Evolutionary conservation across 2,329 filamentous ascomycete genomes (phyloP), one percentile per base, ranked within the genome.

Genomic region (Akanthomyces uredinophilus): DNA sequence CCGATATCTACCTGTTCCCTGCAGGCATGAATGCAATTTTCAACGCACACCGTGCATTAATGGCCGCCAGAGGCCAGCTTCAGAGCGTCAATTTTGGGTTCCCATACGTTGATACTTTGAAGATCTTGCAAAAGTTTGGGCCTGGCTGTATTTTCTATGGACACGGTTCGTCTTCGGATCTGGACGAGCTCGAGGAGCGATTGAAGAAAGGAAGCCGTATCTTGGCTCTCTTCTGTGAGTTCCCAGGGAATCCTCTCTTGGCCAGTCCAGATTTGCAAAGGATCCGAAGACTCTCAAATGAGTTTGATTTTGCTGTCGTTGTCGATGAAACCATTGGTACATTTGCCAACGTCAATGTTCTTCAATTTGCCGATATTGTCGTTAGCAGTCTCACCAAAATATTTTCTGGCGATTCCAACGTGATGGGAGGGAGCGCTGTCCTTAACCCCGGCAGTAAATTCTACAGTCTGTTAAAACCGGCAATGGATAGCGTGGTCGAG

Each of bases 271-370:
- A 99, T 74, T 83, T 99, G 22, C 78, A 79, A 64, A 87, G 93
- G n/a, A 94, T 99, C 64, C 87, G 90, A 43, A 73, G 75, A 18
- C 78, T 99, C 29, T 93, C 94, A 1, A 87, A 96, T 71, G 81
- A 85, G 65, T 96, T 92, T 74, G 89, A 90, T 70, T 98, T 99
- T 72, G 89, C 87, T 24, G 87, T 98, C 14, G 90, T 98, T 2
- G 85, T 99, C 2, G 95, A 99, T 74, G 95, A 99, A 75, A 98
- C 95, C 0, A 91, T 99, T 64, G 94, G 94, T 68, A 99, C 95
- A 62, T 96, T 97, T 72, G 87, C 96, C 71, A 99, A 99, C 72
- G 88, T 97, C 69, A 92, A 98, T 72, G 91, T 99, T 4, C 83
- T 99, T 5, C 91, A 89, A 3, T 90, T 88, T 71, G 91, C 92